Evolutionary conservation across 495 filamentous ascomycete genomes (phyloP), one percentile per base, ranked within the genome.

Genomic region (Aspergillus incahuasiensis): DNA sequence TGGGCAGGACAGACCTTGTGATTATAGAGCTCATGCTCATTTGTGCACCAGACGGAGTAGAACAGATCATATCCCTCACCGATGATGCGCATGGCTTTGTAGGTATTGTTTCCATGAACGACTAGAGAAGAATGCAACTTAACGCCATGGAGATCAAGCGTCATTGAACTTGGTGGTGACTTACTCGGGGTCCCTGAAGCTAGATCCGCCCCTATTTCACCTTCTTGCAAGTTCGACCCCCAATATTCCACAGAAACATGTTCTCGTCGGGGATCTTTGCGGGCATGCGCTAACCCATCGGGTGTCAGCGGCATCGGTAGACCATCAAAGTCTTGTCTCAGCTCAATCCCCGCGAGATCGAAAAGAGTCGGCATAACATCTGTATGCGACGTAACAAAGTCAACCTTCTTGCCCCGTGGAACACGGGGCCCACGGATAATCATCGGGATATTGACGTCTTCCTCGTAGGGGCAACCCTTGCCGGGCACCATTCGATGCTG

Each of bases 401-500:
- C 74, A 1, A 63, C 70, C n/a, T n/a, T n/a, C 15, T 61, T 46
- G n/a, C 71, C 71, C 55, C 66, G 34, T 0, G 76, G 69, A n/a
- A 86, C 70, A 6, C 79, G 74, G 15, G 83, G 82, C 0, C 83
- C 83, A n/a, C 83, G 72, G 25, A 85, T 67, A 28, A 73, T 67
- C 1, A 89, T 65, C 8, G 86, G 86, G 7, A 89, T 75, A 58
- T 87, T 82, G 58, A 87, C 82, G 59, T 89, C 86, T 69, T 83
- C 77, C 66, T 85, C 83, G 61, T 82, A 88, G 20, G 82, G 82
- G 59, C 80, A 85, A 55, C 82, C 79, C 67, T 89, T 89, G 0
- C 86, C 86, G 6, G 86, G 83, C 44, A 83, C 79, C 56, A 88
- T 65, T 7, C 85, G 75, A 66, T 89, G 86, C 59, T 88, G 85